These are phyloP conservation scores for Alternaria sp. DNA, from an alignment of 2,329 filamentous ascomycete genomes.

Conservation along the genomic window DNA sequence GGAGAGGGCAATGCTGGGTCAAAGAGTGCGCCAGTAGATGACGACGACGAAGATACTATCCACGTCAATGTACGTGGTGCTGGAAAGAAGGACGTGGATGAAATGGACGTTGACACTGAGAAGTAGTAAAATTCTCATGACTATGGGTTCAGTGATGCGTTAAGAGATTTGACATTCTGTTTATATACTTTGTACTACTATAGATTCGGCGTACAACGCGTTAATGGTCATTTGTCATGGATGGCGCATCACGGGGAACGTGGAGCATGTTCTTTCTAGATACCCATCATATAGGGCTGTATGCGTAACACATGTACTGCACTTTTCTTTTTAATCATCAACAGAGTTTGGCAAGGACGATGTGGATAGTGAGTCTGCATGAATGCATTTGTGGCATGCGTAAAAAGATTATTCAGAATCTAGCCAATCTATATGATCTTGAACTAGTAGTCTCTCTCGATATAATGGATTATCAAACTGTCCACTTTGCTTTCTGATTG, in stretches of 20 bases:
- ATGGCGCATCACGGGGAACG: background rate
- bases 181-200: background rate
- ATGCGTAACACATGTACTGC: background rate
- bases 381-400: background rate
- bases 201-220: background rate
- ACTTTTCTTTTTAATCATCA: background rate
- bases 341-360: background rate
- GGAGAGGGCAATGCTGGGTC: background rate
- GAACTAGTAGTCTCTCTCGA: background rate
- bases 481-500: background rate
- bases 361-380: background rate
- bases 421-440: background rate
- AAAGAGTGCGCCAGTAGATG: background rate
- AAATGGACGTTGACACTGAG: slow-evolving; percentile 13
- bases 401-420: background rate
- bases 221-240: background rate
- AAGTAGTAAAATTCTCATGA: background rate
- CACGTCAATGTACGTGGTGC: background rate
- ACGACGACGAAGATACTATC: slow-evolving; percentile 6
- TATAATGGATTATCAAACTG: background rate
- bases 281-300: slow-evolving; percentile 9
- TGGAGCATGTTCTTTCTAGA: background rate
- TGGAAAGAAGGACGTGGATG: background rate
- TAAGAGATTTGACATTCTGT: background rate
- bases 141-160: background rate